Conservation (phyloP, 75 land plant species). For the Sequoia sempervirens region DNA sequence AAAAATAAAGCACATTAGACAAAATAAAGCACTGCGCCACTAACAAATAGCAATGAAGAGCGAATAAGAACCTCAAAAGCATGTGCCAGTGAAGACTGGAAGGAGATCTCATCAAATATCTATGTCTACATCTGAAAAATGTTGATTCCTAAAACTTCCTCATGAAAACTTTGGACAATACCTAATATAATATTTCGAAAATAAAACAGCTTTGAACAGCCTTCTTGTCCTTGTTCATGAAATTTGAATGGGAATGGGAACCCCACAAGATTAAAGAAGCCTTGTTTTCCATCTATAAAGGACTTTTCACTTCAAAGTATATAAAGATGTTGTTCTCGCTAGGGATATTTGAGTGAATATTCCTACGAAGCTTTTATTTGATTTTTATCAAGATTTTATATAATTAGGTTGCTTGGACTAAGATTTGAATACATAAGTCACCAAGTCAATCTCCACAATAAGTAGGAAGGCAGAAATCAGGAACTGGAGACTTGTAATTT, state of each 20-base stretch:
- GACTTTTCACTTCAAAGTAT: background rate
- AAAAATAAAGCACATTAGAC: no score
- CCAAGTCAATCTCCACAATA: background rate
- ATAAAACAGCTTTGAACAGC: background rate
- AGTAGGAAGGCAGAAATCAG: background rate
- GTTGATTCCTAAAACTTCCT: background rate
- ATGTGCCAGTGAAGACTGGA: no score
- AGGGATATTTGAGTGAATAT: background rate
- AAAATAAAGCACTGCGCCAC: no score
- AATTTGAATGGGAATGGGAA: background rate
- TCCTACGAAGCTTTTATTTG: background rate
- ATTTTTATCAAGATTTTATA: background rate
- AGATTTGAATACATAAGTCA: background rate
- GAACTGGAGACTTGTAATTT: background rate
- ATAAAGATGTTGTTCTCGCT: background rate
- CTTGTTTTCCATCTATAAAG: background rate
- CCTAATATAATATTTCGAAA: background rate
- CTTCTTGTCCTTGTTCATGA: background rate
- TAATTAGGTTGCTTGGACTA: background rate
- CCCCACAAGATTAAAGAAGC: background rate
- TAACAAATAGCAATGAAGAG: no score
- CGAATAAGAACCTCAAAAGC: no score
- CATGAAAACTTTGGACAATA: background rate
- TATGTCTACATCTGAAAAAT: background rate
- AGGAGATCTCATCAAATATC: no score